A percentile compares a stretch with the other conserved stretches of the same genome.
Conservation (phyloP, 805 yeast species). For the Saturnispora hagleri region DNA sequence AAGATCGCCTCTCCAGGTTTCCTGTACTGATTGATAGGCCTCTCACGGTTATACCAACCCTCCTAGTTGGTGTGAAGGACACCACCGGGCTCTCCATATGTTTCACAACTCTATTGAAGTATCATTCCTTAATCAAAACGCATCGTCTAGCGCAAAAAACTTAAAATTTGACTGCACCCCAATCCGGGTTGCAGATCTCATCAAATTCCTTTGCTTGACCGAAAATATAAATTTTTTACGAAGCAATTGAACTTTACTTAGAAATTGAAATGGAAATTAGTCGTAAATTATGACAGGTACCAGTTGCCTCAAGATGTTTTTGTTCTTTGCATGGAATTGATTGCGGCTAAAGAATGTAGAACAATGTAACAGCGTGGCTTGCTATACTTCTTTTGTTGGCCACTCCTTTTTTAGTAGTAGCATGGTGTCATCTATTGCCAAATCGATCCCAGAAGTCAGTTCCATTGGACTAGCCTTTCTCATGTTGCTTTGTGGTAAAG, state of each 20-base stretch:
- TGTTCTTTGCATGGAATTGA: neutral
- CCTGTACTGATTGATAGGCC: conserved; percentile 18
- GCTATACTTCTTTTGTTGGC: conserved; percentile 2
- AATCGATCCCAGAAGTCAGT: neutral
- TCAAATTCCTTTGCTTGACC: neutral
- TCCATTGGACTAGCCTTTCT: neutral
- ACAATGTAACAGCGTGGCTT: neutral
- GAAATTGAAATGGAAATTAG: neutral
- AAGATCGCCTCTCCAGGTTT: neutral
- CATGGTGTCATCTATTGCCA: conserved; percentile 9
- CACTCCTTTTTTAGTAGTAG: conserved; percentile 5
- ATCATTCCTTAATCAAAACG: neutral
- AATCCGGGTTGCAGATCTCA: neutral
- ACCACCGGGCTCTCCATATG: conserved; percentile 1
- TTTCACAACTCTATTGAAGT: neutral
- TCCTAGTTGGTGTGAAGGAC: conserved; percentile 22
- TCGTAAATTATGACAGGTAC: neutral
- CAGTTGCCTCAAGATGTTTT: neutral
- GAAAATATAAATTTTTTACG: neutral
- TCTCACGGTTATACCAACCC: conserved; percentile 21
- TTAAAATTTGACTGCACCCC: neutral
- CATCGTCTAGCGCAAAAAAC: neutral
- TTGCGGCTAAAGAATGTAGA: neutral
- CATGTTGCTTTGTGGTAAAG: neutral
- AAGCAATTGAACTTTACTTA: neutral